Evolutionary conservation across 106 monocot genomes (phyloP).

Genomic region (Vanilla planifolia): DNA sequence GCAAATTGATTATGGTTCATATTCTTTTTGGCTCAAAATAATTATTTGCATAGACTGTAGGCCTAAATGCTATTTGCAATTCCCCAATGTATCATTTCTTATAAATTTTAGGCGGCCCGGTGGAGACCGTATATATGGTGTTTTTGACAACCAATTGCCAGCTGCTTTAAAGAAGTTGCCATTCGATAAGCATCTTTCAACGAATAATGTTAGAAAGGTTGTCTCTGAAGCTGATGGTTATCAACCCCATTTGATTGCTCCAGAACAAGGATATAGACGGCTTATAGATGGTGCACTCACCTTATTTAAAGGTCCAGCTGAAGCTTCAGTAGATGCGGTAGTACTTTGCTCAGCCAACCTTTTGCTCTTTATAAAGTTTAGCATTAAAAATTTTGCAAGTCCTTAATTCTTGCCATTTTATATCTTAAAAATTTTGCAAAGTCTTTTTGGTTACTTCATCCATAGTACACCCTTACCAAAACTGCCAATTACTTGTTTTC

Average conservation of each 20-base stretch:
- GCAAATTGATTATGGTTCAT: too few relatives aligned
- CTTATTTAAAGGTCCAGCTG: conserved; percentile 70
- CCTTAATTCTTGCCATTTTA: too few relatives aligned
- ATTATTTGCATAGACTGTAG: too few relatives aligned
- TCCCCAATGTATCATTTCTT: too few relatives aligned
- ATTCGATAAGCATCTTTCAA: conserved; percentile 63
- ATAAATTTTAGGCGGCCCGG: conserved; percentile 48
- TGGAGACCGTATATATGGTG: conserved; percentile 76
- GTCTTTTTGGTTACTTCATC: too few relatives aligned
- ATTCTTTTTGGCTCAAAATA: too few relatives aligned
- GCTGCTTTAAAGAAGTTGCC: conserved; percentile 77
- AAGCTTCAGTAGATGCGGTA: conserved; percentile 80
- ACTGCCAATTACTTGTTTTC: too few relatives aligned
- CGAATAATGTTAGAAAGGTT: conserved; percentile 63
- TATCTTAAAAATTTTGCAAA: too few relatives aligned
- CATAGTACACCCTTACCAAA: too few relatives aligned
- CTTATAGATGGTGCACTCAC: conserved; percentile 61
- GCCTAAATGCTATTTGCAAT: too few relatives aligned
- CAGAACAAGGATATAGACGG: conserved; percentile 76
- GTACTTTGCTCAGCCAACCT: neutral
- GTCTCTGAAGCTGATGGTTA: conserved; percentile 81
- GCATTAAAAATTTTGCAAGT: too few relatives aligned
- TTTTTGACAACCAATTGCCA: conserved; percentile 82
- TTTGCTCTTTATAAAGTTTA: too few relatives aligned
- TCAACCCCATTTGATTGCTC: conserved; percentile 81